Evolutionary conservation across 176 grass and related monocot genomes (phyloP).

Genomic region (Chloris gayana): DNA sequence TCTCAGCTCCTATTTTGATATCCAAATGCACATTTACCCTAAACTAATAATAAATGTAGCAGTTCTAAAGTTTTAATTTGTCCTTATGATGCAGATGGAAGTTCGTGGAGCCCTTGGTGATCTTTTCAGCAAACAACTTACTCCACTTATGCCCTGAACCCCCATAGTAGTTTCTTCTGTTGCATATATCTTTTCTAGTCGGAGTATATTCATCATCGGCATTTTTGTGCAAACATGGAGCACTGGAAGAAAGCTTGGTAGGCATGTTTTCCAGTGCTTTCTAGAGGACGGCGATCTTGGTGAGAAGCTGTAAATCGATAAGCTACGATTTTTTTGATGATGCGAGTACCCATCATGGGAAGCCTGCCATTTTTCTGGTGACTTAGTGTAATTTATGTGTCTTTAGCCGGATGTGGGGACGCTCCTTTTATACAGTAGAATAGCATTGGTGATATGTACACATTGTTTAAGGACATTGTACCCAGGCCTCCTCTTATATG

Average conservation of each 20-base stretch:
- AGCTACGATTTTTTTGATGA: conserved; percentile 32
- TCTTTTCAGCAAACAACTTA: conserved; percentile 92
- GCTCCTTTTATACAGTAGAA: conserved; percentile 46
- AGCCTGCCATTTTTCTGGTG: conserved; percentile 33
- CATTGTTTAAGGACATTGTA: conserved; percentile 48
- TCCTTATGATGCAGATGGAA: conserved; percentile 75
- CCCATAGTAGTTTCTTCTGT: conserved; percentile 24
- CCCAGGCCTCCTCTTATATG: conserved; percentile 40
- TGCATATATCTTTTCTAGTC: conserved; percentile 45
- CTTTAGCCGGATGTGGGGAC: not conserved
- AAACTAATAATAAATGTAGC: not conserved
- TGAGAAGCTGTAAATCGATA: conserved; percentile 27
- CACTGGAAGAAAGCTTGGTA: conserved; percentile 30
- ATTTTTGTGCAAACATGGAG: conserved; percentile 46
- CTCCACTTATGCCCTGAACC: conserved; percentile 72
- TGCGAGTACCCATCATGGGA: conserved; percentile 28
- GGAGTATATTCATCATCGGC: conserved; percentile 40
- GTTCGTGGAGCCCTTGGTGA: conserved; percentile 85
- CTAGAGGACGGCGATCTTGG: conserved; percentile 16
- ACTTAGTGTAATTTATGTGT: conserved; percentile 35
- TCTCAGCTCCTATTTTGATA: no score
- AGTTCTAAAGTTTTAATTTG: conserved; percentile 11
- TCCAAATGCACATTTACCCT: not conserved
- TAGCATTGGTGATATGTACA: conserved; percentile 42
- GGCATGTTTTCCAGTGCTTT: conserved; percentile 25